A percentile compares a stretch with the other conserved stretches of the same genome.
phyloP scores from a whole-genome alignment of 371 early-diverging fungal species.

The Lichtheimia ornata region DNA sequence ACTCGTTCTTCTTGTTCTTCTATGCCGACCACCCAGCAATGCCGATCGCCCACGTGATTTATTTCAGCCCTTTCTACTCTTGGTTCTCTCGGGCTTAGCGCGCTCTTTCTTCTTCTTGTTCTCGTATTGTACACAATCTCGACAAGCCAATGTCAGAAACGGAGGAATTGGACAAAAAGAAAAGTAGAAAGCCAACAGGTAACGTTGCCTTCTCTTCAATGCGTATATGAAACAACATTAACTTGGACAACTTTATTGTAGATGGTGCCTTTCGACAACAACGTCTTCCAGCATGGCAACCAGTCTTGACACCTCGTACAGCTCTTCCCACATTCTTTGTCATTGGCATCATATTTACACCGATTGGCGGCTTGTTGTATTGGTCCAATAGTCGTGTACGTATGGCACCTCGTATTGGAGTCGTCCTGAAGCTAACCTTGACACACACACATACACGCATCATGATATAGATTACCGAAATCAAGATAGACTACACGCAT shows the following conservation, averaged over 20 bases:
- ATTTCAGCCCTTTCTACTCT: background rate
- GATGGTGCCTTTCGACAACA: constrained; percentile 98
- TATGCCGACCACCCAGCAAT: no score
- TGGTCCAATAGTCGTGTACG: constrained; percentile 47
- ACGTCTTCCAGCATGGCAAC: constrained; percentile 97
- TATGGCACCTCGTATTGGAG: background rate
- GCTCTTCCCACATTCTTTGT: constrained; percentile 92
- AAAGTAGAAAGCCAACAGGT: constrained; percentile 23
- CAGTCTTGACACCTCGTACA: constrained; percentile 92
- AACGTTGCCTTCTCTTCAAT: background rate
- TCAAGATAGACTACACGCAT: constrained; percentile 89
- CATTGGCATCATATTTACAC: constrained; percentile 89
- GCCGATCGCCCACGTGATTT: no score
- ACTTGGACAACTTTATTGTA: constrained; percentile 19
- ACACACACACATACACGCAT: background rate
- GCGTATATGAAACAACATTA: background rate
- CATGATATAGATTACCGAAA: constrained; percentile 62
- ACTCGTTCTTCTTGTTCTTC: no score
- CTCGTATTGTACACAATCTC: background rate
- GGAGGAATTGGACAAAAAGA: constrained; percentile 11
- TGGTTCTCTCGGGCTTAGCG: background rate
- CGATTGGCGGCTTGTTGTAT: constrained; percentile 83
- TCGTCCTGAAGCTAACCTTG: no score
- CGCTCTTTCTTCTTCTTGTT: constrained; percentile 1
- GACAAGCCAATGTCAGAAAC: constrained; percentile 6